Evolutionary conservation across 129 eudicot genomes (phyloP).

Genomic region (Tagetes patula): DNA sequence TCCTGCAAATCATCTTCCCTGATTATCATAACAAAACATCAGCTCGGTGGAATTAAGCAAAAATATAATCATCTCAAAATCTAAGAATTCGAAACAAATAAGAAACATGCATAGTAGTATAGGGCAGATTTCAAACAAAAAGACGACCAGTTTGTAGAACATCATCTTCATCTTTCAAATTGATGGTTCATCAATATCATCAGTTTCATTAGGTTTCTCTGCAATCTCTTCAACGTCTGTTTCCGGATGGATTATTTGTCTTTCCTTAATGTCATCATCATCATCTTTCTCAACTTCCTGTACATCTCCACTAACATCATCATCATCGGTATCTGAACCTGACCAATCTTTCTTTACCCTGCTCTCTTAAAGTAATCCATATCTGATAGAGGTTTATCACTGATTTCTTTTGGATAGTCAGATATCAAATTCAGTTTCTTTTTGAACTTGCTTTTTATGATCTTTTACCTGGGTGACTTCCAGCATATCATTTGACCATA

Average conservation of each 20-base stretch:
- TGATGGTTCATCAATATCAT: not conserved
- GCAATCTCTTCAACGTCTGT: constrained; percentile 29
- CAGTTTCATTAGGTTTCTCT: constrained; percentile 31
- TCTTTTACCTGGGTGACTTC: constrained; percentile 20
- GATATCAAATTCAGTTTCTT: too few species aligned
- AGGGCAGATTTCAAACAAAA: constrained; percentile 67
- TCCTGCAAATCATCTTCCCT: constrained; percentile 91
- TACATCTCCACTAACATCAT: constrained; percentile 38
- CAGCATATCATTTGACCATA: constrained; percentile 84
- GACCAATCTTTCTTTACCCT: constrained; percentile 84
- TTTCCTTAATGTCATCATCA: constrained; percentile 10
- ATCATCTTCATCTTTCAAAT: too few species aligned
- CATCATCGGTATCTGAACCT: constrained; percentile 61
- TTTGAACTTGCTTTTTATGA: too few species aligned
- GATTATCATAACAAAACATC: constrained; percentile 25
- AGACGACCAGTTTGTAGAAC: too few species aligned
- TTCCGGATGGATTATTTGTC: constrained; percentile 19
- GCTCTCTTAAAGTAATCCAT: constrained; percentile 78
- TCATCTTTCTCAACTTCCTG: constrained; percentile 31
- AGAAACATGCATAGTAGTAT: constrained; percentile 67
- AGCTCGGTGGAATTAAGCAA: not conserved
- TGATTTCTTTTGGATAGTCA: not conserved
- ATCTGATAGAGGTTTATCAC: constrained; percentile 57
- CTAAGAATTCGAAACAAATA: not conserved
- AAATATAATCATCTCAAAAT: constrained; percentile 11